phyloP scores from a whole-genome alignment of 352 stramenopile species.

The Pythium guiyangense region DNA sequence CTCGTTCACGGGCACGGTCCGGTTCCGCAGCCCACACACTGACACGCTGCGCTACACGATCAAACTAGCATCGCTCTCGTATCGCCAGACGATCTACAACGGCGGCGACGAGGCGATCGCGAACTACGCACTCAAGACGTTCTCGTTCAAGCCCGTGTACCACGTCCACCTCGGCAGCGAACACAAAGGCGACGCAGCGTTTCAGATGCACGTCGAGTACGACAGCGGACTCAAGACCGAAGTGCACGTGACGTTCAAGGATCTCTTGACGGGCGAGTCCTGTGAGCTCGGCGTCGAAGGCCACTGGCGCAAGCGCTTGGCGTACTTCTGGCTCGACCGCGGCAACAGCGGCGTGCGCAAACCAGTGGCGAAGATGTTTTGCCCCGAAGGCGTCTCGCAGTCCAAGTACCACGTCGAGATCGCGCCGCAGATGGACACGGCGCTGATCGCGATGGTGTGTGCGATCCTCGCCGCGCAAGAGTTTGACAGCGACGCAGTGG shows the following conservation, averaged over 20 bases:
- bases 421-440: constrained; percentile 22
- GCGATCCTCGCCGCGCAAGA: too few relatives aligned
- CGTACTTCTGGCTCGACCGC: constrained; percentile 6
- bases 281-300: constrained; percentile 3
- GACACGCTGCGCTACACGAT: background rate
- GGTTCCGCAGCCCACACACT: background rate
- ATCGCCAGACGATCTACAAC: background rate
- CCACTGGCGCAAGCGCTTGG: background rate
- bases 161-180: background rate
- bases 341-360: background rate
- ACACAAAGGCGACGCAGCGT: background rate
- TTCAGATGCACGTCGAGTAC: constrained; percentile 3
- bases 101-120: too few relatives aligned
- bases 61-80: background rate
- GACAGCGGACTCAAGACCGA: background rate
- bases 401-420: constrained; percentile 22
- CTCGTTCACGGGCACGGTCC: background rate
- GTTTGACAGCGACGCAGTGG: too few relatives aligned
- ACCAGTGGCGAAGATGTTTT: constrained; percentile 1
- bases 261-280: background rate
- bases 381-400: background rate
- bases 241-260: background rate
- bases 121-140: background rate
- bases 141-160: background rate
- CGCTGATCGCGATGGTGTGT: constrained; percentile 24